Conservation (phyloP, 441 rosid species). For the Gossypium laxum region DNA sequence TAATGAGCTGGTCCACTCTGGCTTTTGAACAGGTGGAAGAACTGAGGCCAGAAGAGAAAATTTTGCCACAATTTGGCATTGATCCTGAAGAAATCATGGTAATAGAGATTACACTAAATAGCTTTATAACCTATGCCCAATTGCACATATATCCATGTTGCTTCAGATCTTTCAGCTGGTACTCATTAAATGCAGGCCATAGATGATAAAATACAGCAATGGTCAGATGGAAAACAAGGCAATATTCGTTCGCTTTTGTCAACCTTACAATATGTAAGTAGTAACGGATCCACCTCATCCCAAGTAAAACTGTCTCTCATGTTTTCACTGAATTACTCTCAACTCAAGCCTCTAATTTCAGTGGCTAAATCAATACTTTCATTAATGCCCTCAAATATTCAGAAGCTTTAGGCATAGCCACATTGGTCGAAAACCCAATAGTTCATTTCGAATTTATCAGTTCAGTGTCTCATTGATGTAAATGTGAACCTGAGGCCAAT, state of each 20-base stretch:
- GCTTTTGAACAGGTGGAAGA: slow-evolving; percentile 47
- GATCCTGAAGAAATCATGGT: slow-evolving; percentile 45
- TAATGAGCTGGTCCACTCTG: background rate
- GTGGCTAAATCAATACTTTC: background rate
- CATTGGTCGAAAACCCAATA: background rate
- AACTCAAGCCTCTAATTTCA: background rate
- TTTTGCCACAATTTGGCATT: slow-evolving; percentile 22
- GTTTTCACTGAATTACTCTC: background rate
- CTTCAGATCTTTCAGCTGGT: background rate
- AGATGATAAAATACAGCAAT: slow-evolving; percentile 52
- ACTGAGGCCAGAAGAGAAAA: slow-evolving; percentile 34
- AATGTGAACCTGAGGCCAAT: background rate
- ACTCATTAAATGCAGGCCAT: slow-evolving; percentile 36
- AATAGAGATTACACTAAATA: slow-evolving; percentile 15
- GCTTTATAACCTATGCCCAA: background rate
- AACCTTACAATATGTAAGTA: slow-evolving; percentile 78
- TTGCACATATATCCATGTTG: slow-evolving; percentile 1
- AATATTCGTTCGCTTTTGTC: slow-evolving; percentile 87
- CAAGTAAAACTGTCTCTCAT: background rate
- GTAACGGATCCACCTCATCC: background rate
- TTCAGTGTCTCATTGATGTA: background rate
- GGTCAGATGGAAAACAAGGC: slow-evolving; percentile 81
- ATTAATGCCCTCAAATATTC: background rate
- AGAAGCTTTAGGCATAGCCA: background rate
- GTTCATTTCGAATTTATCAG: background rate